These are phyloP conservation scores for Medicago lupulina DNA, from an alignment of 306 rosid genomes.

Conservation along the genomic window DNA sequence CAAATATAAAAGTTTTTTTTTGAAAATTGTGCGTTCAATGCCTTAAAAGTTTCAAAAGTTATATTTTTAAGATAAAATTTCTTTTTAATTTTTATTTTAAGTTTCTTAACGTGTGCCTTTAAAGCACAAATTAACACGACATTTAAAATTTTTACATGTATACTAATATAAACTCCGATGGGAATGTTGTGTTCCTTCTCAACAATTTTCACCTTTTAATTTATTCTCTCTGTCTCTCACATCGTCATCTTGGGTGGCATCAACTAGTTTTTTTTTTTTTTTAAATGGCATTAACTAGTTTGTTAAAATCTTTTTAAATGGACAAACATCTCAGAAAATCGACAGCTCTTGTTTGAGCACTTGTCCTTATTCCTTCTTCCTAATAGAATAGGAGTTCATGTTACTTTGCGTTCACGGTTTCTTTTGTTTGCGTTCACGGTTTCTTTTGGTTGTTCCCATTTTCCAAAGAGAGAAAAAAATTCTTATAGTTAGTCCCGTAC, in stretches of 20 bases:
- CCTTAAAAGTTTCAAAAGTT: too few species aligned
- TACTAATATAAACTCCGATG: neutral
- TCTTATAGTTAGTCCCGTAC: constrained; percentile 1
- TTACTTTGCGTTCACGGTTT: constrained; percentile 8
- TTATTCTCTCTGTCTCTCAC: neutral
- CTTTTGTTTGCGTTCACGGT: neutral
- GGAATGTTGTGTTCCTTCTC: neutral
- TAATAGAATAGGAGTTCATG: neutral
- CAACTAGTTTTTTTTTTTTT: neutral
- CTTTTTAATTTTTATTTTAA: too few species aligned
- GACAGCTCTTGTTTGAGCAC: neutral
- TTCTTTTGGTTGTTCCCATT: neutral
- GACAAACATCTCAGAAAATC: neutral
- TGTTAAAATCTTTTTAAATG: neutral
- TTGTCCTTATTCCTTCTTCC: neutral
- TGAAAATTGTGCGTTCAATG: too few species aligned
- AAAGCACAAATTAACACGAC: too few species aligned
- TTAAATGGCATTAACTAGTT: neutral
- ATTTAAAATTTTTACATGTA: too few species aligned
- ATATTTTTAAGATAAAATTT: too few species aligned
- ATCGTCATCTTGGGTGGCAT: neutral
- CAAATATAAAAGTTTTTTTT: too few species aligned
- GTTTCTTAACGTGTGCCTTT: too few species aligned
- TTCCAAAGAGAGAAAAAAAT: neutral
- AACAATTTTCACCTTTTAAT: too few species aligned